phyloP scores from a whole-genome alignment of 306 rosid species.

The Casuarina cunninghamiana region DNA sequence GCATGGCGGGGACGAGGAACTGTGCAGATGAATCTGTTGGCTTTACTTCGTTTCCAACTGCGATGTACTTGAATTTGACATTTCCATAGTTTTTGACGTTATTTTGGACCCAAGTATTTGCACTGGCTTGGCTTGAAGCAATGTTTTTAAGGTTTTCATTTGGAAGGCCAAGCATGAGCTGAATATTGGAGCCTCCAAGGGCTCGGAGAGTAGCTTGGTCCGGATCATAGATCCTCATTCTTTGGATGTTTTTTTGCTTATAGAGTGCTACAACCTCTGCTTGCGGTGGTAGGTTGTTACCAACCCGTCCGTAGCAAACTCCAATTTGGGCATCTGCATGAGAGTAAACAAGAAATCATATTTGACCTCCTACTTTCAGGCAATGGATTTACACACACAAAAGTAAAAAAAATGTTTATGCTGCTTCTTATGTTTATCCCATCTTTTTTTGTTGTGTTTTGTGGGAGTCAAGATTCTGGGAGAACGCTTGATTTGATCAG shows the following conservation, averaged over 20 bases:
- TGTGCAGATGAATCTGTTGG: constrained; percentile 18
- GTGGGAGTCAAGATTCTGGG: too few relatives aligned
- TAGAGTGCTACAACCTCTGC: constrained; percentile 38
- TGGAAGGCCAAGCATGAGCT: constrained; percentile 27
- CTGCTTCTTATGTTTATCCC: too few relatives aligned
- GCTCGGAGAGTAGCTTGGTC: constrained; percentile 36
- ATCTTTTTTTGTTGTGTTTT: too few relatives aligned
- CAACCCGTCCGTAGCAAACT: constrained; percentile 50
- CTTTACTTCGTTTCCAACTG: constrained; percentile 51
- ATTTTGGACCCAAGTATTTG: constrained; percentile 46
- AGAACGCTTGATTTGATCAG: too few relatives aligned
- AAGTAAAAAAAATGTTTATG: background rate
- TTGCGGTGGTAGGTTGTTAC: constrained; percentile 36
- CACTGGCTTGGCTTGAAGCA: constrained; percentile 28
- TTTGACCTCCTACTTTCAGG: too few relatives aligned
- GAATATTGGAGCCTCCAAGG: constrained; percentile 46
- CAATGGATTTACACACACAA: background rate
- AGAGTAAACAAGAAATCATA: background rate
- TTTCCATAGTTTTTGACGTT: constrained; percentile 26
- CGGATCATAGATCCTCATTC: constrained; percentile 45
- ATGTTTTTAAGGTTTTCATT: constrained; percentile 9
- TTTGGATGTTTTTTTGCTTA: constrained; percentile 29
- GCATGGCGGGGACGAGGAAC: constrained; percentile 45
- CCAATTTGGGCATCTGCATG: constrained; percentile 42
- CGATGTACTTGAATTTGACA: constrained; percentile 49